Conservation (phyloP, 2,329 filamentous ascomycete species). For the Exophiala viscosa region DNA sequence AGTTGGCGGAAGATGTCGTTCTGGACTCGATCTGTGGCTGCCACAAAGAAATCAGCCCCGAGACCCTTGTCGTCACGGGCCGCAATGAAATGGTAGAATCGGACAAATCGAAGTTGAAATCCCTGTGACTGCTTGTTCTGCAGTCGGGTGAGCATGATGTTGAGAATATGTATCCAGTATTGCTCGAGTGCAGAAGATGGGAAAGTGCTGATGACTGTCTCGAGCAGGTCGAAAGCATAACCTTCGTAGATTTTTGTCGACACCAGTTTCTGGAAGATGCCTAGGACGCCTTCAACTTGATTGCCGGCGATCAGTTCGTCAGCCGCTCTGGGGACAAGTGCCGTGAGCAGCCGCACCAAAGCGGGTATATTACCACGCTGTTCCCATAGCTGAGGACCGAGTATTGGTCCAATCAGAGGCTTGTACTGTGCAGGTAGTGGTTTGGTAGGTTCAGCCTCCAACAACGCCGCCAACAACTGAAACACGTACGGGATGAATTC, state of each 20-base stretch:
- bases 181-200: constrained; percentile 64
- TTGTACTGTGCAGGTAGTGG: constrained; percentile 77
- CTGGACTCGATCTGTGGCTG: constrained; percentile 77
- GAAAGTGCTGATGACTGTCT: constrained; percentile 70
- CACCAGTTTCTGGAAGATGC: constrained; percentile 90
- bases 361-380: constrained; percentile 89
- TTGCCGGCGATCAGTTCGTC: constrained; percentile 70
- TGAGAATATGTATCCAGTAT: constrained; percentile 76
- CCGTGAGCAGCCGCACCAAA: constrained; percentile 75
- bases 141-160: constrained; percentile 72
- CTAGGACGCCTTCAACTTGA: constrained; percentile 82
- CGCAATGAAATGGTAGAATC: constrained; percentile 90
- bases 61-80: constrained; percentile 75
- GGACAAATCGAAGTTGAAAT: constrained; percentile 80
- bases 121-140: constrained; percentile 74
- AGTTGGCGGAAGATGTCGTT: constrained; percentile 50
- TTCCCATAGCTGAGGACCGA: constrained; percentile 84
- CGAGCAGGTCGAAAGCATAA: constrained; percentile 85
- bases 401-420: constrained; percentile 69
- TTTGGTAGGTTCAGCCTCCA: constrained; percentile 79
- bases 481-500: constrained; percentile 97
- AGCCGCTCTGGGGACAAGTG: constrained; percentile 75
- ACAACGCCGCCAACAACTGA: constrained; percentile 84
- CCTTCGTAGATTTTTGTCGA: constrained; percentile 77
- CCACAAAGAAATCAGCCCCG: constrained; percentile 88